These are phyloP conservation scores for Endothia cerciana DNA, from an alignment of 2,329 filamentous ascomycete species.

Conservation along the genomic window DNA sequence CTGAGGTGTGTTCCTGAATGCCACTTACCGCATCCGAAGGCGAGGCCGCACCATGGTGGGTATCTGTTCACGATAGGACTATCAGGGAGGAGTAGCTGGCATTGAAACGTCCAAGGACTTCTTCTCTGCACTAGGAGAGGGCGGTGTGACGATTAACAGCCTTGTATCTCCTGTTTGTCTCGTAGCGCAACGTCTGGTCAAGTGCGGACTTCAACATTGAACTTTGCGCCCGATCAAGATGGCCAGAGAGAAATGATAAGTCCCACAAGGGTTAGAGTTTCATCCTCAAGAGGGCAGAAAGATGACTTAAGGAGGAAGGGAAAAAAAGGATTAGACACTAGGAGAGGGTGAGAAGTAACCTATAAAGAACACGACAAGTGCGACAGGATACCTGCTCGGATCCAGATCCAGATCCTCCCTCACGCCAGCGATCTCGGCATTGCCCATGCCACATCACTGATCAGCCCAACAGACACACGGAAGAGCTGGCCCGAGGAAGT, in stretches of 20 bases:
- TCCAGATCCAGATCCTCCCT: not conserved
- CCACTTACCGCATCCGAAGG: slow-evolving; percentile 47
- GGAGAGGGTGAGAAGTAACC: not conserved
- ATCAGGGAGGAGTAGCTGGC: slow-evolving; percentile 32
- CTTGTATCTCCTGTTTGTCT: too few relatives aligned
- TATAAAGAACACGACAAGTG: not conserved
- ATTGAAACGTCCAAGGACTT: not conserved
- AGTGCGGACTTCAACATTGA: too few relatives aligned
- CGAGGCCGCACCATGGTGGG: slow-evolving; percentile 49
- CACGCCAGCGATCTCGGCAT: slow-evolving; percentile 2
- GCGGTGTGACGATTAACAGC: not conserved
- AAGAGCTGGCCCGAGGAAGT: too few relatives aligned
- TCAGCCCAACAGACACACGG: not conserved
- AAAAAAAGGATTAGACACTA: too few relatives aligned
- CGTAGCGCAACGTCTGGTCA: too few relatives aligned
- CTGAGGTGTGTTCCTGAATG: not conserved
- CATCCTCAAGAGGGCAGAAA: too few relatives aligned
- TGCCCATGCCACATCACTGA: not conserved
- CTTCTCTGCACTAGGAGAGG: not conserved
- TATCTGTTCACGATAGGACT: slow-evolving; percentile 52
- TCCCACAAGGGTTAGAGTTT: too few relatives aligned
- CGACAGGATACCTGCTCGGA: not conserved
- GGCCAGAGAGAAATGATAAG: too few relatives aligned
- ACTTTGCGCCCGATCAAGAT: too few relatives aligned
- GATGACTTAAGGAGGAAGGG: too few relatives aligned